These are phyloP conservation scores for Yamadazyma kitorensis DNA, from an alignment of 805 yeast genomes.

Conservation along the genomic window DNA sequence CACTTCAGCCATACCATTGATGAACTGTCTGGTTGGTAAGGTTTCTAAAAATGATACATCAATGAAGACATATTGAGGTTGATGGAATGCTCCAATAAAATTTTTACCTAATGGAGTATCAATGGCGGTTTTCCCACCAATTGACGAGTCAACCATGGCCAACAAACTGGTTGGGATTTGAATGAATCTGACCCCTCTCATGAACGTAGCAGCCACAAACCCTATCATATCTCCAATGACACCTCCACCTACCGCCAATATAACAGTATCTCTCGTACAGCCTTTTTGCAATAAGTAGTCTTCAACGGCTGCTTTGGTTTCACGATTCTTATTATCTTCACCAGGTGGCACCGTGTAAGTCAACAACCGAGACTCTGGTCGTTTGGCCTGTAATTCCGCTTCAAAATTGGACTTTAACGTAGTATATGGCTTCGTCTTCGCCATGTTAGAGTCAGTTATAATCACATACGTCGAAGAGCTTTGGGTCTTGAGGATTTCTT, in stretches of 20 bases:
- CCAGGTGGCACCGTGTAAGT: slow-evolving; percentile 85
- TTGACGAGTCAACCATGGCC: slow-evolving; percentile 97
- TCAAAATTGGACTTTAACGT: slow-evolving; percentile 45
- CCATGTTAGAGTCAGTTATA: slow-evolving; percentile 81
- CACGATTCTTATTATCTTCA: slow-evolving; percentile 83
- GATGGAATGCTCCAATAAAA: slow-evolving; percentile 96
- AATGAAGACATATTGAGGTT: slow-evolving; percentile 83
- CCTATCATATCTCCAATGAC: slow-evolving; percentile 99
- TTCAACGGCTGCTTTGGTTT: slow-evolving; percentile 89
- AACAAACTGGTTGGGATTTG: slow-evolving; percentile 92
- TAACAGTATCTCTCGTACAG: slow-evolving; percentile 94
- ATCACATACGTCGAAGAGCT: slow-evolving; percentile 90
- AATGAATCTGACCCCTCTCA: slow-evolving; percentile 94
- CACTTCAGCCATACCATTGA: slow-evolving; percentile 98
- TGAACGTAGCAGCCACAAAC: slow-evolving; percentile 97
- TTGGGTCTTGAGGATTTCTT: slow-evolving; percentile 56
- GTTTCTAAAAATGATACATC: slow-evolving; percentile 86
- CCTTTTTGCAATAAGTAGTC: slow-evolving; percentile 79
- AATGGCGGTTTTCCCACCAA: slow-evolving; percentile 98
- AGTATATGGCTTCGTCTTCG: slow-evolving; percentile 58
- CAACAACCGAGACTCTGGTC: slow-evolving; percentile 64
- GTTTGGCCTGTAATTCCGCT: slow-evolving; percentile 24
- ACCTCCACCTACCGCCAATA: slow-evolving; percentile 96
- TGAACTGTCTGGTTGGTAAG: slow-evolving; percentile 88
- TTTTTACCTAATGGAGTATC: slow-evolving; percentile 96